A percentile compares a stretch with the other conserved stretches of the same genome.
Evolutionary conservation across 495 filamentous ascomycete species (phyloP).

Genomic region (Copromyces sp.): DNA sequence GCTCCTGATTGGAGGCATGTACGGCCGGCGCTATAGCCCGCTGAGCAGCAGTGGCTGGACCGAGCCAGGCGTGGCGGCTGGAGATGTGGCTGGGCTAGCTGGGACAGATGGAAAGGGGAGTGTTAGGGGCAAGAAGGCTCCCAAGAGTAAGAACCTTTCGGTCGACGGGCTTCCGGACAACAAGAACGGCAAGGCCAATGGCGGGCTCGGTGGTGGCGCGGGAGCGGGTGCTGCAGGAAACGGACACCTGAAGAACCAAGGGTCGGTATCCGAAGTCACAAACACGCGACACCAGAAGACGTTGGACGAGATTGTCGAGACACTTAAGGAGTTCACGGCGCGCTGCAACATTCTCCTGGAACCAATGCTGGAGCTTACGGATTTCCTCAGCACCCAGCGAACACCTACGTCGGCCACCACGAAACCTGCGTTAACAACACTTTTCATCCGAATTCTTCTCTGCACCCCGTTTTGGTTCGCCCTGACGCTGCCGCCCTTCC

Average conservation of each 20-base stretch:
- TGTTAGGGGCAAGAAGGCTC: conserved; percentile 10
- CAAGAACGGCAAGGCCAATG: conserved; percentile 39
- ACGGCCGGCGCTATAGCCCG: conserved; percentile 78
- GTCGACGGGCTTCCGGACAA: conserved; percentile 29
- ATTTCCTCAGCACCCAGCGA: conserved; percentile 85
- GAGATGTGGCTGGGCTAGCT: conserved; percentile 5
- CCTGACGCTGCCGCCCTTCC: conserved; percentile 69
- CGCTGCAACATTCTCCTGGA: conserved; percentile 88
- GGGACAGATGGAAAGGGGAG: conserved; percentile 11
- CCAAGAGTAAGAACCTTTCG: conserved; percentile 23
- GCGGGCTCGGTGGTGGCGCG: conserved; percentile 4
- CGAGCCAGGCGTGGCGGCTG: conserved; percentile 24
- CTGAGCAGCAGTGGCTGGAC: conserved; percentile 76
- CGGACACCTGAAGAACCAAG: conserved; percentile 34
- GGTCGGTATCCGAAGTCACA: conserved; percentile 46
- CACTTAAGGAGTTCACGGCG: conserved; percentile 74
- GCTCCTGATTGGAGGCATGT: conserved; percentile 82
- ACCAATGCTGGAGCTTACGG: conserved; percentile 76
- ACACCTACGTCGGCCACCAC: conserved; percentile 90
- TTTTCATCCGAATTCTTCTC: conserved; percentile 82
- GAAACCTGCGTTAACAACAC: conserved; percentile 74
- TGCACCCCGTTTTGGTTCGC: conserved; percentile 81
- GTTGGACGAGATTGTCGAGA: conserved; percentile 93
- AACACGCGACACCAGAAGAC: conserved; percentile 66
- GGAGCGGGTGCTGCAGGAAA: conserved; percentile 26